These are phyloP conservation scores for Obba rivulosa DNA, from an alignment of 768 basidiomycete genomes.

Conservation along the genomic window DNA sequence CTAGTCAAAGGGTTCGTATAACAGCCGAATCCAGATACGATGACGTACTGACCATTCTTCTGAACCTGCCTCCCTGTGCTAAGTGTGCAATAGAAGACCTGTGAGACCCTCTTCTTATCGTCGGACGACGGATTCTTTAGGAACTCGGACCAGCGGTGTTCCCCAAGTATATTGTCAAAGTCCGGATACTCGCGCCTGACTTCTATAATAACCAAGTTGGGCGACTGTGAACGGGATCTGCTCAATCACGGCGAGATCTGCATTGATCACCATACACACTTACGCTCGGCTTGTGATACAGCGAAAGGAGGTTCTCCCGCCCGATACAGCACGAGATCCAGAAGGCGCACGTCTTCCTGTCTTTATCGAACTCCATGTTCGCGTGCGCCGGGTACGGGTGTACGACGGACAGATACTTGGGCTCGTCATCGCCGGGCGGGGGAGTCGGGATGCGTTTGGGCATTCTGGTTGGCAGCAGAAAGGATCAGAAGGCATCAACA, in stretches of 20 bases:
- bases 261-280: constrained; percentile 16
- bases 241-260: neutral
- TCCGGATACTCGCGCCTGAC: constrained; percentile 26
- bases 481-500: no score
- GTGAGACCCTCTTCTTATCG: constrained; percentile 21
- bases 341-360: constrained; percentile 32
- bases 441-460: constrained; percentile 39
- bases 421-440: constrained; percentile 39
- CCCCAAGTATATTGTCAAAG: constrained; percentile 35
- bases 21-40: no score
- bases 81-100: constrained; percentile 37
- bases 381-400: constrained; percentile 38
- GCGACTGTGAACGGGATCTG: constrained; percentile 28
- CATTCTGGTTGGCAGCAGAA: constrained; percentile 21
- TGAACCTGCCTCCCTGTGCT: constrained; percentile 36
- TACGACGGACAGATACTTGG: constrained; percentile 39
- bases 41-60: constrained; percentile 36
- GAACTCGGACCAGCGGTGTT: constrained; percentile 38
- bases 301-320: constrained; percentile 29
- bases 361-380: constrained; percentile 34
- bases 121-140: constrained; percentile 27
- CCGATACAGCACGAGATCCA: constrained; percentile 41
- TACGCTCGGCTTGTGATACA: constrained; percentile 42
- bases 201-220: constrained; percentile 41
- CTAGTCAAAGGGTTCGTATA: constrained; percentile 18